Conservation (phyloP, 2,329 filamentous ascomycete genomes). For the Cladosporium cucumerinum region DNA sequence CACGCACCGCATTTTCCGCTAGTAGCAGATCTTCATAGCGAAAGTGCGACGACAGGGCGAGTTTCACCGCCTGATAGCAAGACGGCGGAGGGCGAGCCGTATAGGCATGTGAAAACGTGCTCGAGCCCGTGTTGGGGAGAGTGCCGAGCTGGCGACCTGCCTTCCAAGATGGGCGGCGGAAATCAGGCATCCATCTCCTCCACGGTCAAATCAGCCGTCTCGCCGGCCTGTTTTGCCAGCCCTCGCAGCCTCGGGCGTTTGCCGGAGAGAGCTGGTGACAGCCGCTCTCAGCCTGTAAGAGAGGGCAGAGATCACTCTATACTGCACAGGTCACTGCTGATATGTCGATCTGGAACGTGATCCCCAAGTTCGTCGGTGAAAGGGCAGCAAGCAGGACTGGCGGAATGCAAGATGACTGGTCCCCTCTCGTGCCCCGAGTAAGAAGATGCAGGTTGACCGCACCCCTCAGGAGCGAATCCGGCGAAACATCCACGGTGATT, state of each 20-base stretch:
- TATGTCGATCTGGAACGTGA: slow-evolving; percentile 6
- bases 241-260: neutral
- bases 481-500: neutral
- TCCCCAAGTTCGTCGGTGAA: neutral
- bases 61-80: slow-evolving; percentile 1
- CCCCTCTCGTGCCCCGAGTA: neutral
- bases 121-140: neutral
- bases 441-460: neutral
- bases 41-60: neutral
- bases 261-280: slow-evolving; percentile 7
- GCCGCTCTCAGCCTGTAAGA: slow-evolving; percentile 2
- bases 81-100: neutral
- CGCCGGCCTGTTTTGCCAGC: neutral
- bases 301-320: neutral
- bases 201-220: neutral
- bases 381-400: neutral
- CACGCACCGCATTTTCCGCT: neutral
- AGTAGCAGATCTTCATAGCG: slow-evolving; percentile 5
- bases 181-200: neutral
- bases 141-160: neutral
- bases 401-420: neutral
- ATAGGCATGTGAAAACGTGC: slow-evolving; percentile 6
- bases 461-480: neutral
- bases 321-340: neutral
- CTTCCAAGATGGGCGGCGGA: neutral